Evolutionary conservation across 225 moss, liverwort and hornwort species (phyloP).

Genomic region (Climacium dendroides): DNA sequence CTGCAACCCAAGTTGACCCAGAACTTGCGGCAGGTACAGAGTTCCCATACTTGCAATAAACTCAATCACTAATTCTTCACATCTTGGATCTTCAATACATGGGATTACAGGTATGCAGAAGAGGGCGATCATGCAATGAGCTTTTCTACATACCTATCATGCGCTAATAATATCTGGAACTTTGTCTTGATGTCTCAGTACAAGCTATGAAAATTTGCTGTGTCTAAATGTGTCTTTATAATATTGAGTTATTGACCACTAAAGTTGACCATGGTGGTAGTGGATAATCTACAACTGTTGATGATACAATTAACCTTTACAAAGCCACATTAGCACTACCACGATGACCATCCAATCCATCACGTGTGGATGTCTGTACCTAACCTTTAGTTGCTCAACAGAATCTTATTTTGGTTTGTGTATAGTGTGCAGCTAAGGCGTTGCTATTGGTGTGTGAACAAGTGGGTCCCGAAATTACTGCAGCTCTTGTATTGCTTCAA

Average conservation of each 20-base stretch:
- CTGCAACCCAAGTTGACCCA: conserved; percentile 37
- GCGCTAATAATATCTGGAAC: neutral
- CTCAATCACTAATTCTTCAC: neutral
- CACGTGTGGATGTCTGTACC: neutral
- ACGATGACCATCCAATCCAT: neutral
- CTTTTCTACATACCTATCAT: neutral
- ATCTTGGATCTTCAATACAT: neutral
- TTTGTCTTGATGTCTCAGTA: neutral
- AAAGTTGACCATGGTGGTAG: neutral
- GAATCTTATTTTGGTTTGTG: conserved; percentile 10
- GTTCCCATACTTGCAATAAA: neutral
- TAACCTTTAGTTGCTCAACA: neutral
- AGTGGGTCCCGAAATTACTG: conserved; percentile 59
- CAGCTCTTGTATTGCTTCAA: conserved; percentile 50
- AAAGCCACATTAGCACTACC: neutral
- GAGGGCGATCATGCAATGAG: neutral
- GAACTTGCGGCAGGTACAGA: conserved; percentile 54
- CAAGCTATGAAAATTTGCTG: neutral
- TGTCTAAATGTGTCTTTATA: neutral
- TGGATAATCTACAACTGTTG: neutral
- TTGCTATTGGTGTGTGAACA: conserved; percentile 53
- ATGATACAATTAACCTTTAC: neutral
- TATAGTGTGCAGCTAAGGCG: conserved; percentile 78
- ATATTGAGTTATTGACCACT: neutral
- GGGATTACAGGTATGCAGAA: neutral